These are phyloP conservation scores for Moesziomyces sp. DNA, from an alignment of 1,284 basidiomycete species.

Conservation along the genomic window DNA sequence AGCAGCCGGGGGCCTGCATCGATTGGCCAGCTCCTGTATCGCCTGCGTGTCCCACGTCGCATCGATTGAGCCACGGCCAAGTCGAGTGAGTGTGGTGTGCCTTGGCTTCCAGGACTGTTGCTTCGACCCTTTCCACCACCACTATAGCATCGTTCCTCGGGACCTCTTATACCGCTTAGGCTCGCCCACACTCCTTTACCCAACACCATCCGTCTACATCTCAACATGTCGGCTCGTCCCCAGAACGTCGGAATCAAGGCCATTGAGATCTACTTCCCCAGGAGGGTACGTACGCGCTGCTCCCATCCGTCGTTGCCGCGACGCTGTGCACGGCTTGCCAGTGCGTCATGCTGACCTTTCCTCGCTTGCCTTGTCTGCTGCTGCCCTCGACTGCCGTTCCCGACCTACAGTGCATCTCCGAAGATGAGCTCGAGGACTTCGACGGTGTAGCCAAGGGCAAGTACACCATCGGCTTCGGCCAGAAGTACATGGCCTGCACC, in stretches of 20 bases:
- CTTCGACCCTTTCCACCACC: slow-evolving; percentile 5
- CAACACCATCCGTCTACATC: slow-evolving; percentile 9
- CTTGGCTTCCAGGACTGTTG: neutral
- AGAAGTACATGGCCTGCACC: slow-evolving; percentile 97
- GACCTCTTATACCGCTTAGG: slow-evolving; percentile 8
- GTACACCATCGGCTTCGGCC: slow-evolving; percentile 98
- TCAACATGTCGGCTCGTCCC: slow-evolving; percentile 72
- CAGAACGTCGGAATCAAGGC: slow-evolving; percentile 91
- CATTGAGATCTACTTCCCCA: slow-evolving; percentile 93
- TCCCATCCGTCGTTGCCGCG: neutral
- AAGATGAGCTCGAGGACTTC: slow-evolving; percentile 78
- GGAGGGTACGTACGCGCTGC: slow-evolving; percentile 75
- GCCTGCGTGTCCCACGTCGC: neutral
- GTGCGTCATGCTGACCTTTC: slow-evolving; percentile 8
- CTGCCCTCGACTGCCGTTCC: neutral
- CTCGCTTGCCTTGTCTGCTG: neutral
- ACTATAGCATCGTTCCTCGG: slow-evolving; percentile 4
- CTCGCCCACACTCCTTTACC: slow-evolving; percentile 28
- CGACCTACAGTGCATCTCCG: slow-evolving; percentile 60
- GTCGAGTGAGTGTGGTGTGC: too few species aligned
- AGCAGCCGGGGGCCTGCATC: neutral
- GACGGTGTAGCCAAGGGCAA: slow-evolving; percentile 96
- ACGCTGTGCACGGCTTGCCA: neutral
- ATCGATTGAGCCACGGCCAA: neutral
- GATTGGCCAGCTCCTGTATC: neutral